Base-by-base conservation (phyloP, 2,329 filamentous ascomycete genomes). In the Phaeophleospora eucalypticola region DNA sequence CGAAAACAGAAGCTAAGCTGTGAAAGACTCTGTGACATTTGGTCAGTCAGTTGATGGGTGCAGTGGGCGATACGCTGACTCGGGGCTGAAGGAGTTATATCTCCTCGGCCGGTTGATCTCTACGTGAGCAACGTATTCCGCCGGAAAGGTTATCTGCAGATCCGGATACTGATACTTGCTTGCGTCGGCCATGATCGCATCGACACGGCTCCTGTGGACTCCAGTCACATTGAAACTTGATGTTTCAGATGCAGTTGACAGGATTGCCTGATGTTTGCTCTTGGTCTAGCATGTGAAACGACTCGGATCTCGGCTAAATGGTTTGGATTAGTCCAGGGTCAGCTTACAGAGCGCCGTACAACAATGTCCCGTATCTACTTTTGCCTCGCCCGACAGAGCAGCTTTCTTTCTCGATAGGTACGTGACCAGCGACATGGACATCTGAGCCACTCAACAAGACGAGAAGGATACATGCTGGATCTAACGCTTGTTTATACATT, bases 71-170 rank as follows among this genome's bases (percentile, higher is more conserved):
- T 36, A 35, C 4, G 51, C 48, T 8, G 35, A 53, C 52, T 43
- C 52, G 3, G 50, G 42, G 57, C 81, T 79, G 67, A 95, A 96
- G 52, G 90, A 82, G 67, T 97, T 97, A 66, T 95, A 74, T 72
- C 95, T 95, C 57, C 81, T 70, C 1, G 89, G 82, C 1, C 89
- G 80, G 72, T 94, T 91, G 70, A 95, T 93, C 70, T 96, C 85
- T 48, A 96, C 86, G 66, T 95, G 88, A 17, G 84, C 87, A 36
- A 96, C 84, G 71, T 82, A 82, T 60, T 83, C 77, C 21, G 71
- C 63, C 0, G 89, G 87, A 37, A 82, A 82, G 12, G 78, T 81
- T 57, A 93, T 75, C 53, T 82, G 80, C 7, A 47, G 17, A 8
- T 27, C 45, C 12, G 39, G 29, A 10, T 42, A 42, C 2, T 47